phyloP scores from a whole-genome alignment of 768 basidiomycete species.

The Boletales sp. region DNA sequence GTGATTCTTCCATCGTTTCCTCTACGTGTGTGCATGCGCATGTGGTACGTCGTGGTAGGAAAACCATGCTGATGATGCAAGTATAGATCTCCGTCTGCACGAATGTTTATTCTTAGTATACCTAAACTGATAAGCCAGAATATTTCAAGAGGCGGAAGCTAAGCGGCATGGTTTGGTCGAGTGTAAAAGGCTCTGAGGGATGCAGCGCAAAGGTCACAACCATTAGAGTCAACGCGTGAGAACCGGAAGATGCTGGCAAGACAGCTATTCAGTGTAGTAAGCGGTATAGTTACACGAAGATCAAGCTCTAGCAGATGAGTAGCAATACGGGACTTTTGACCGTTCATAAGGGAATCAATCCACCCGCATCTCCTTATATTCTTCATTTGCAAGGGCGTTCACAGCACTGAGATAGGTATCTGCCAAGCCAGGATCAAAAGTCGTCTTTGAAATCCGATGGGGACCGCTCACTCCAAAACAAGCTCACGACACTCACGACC shows the following conservation, averaged over 20 bases:
- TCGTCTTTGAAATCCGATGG: neutral
- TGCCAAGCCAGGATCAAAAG: slow-evolving; percentile 17
- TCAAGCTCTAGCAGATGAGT: slow-evolving; percentile 11
- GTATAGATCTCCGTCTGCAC: no score
- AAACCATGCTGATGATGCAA: no score
- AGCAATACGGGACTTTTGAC: neutral
- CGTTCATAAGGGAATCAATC: slow-evolving; percentile 1
- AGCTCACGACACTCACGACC: slow-evolving; percentile 69
- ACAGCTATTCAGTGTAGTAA: neutral
- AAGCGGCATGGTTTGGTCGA: no score
- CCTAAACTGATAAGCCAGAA: no score
- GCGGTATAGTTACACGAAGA: slow-evolving; percentile 9
- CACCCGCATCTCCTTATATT: neutral
- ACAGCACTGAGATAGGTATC: slow-evolving; percentile 63
- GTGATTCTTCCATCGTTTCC: no score
- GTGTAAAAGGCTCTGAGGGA: no score
- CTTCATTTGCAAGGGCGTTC: slow-evolving; percentile 35
- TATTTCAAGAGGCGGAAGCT: no score
- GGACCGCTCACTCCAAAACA: slow-evolving; percentile 72
- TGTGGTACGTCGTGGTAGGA: no score
- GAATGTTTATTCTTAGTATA: no score
- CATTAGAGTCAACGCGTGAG: no score
- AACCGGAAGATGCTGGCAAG: neutral
- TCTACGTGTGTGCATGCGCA: no score
- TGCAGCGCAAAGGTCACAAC: no score